Evolutionary conservation across 257 asterid species (phyloP).

Genomic region (Solanum verrucosum): DNA sequence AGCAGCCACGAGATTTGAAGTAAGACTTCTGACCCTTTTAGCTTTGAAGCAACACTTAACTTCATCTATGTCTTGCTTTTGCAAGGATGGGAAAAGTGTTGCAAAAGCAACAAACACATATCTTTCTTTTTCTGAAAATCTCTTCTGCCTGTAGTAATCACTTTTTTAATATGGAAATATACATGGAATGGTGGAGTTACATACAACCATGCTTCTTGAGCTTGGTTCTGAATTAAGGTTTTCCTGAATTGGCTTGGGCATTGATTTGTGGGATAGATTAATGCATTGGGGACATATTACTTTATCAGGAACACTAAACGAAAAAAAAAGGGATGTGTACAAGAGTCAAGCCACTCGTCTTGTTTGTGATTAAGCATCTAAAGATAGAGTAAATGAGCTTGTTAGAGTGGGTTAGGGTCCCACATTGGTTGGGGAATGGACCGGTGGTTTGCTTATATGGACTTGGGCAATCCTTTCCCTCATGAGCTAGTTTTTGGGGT

Average conservation of each 20-base stretch:
- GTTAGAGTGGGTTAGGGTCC: background rate
- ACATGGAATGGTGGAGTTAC: background rate
- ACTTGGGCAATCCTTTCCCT: background rate
- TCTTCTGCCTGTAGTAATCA: background rate
- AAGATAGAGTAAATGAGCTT: background rate
- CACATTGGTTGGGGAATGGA: background rate
- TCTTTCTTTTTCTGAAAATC: background rate
- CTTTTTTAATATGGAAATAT: background rate
- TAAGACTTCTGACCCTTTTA: slow-evolving; percentile 17
- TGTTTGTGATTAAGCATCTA: background rate
- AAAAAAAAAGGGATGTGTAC: background rate
- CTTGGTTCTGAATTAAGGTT: background rate
- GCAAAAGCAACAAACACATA: background rate
- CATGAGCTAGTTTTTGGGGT: background rate
- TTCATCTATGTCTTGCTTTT: background rate
- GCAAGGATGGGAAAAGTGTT: background rate
- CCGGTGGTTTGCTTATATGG: background rate
- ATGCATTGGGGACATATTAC: background rate
- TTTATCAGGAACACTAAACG: background rate
- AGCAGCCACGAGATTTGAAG: slow-evolving; percentile 94
- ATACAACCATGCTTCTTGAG: background rate
- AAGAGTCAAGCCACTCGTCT: background rate
- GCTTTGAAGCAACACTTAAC: background rate
- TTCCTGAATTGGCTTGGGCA: background rate
- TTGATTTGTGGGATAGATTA: background rate